Conservation (phyloP, 2,329 filamentous ascomycete genomes). For the Cladosporium oxysporum region DNA sequence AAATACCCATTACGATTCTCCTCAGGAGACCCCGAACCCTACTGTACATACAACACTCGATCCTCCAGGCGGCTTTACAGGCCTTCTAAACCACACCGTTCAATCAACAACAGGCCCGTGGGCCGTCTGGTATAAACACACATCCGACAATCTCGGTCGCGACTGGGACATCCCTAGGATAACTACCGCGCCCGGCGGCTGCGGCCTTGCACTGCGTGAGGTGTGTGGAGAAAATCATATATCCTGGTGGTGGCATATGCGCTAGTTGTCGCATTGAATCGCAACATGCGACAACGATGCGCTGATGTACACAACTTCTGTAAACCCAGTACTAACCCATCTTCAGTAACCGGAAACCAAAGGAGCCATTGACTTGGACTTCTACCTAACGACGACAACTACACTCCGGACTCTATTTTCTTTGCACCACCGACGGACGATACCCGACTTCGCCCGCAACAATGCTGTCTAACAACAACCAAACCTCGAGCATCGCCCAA, state of each 20-base stretch:
- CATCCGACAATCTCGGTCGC: neutral
- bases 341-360: slow-evolving; percentile 33
- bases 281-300: neutral
- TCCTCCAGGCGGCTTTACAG: slow-evolving; percentile 20
- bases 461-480: slow-evolving; percentile 76
- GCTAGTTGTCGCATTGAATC: slow-evolving; percentile 2
- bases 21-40: slow-evolving; percentile 10
- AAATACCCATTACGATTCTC: neutral
- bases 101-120: slow-evolving; percentile 20
- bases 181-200: slow-evolving; percentile 64
- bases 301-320: neutral
- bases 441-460: slow-evolving; percentile 42
- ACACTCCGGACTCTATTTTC: slow-evolving; percentile 65
- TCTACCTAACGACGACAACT: slow-evolving; percentile 38
- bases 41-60: slow-evolving; percentile 20
- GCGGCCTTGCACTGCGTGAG: slow-evolving; percentile 83
- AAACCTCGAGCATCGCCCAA: slow-evolving; percentile 70
- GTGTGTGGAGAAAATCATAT: slow-evolving; percentile 56
- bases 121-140: slow-evolving; percentile 18
- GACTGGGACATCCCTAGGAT: slow-evolving; percentile 19
- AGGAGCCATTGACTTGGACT: slow-evolving; percentile 36
- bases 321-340: slow-evolving; percentile 19
- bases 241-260: neutral
- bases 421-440: slow-evolving; percentile 46
- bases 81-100: slow-evolving; percentile 17